These are phyloP conservation scores for Thalassiosira hispida DNA, from an alignment of 352 stramenopile genomes.

Conservation along the genomic window DNA sequence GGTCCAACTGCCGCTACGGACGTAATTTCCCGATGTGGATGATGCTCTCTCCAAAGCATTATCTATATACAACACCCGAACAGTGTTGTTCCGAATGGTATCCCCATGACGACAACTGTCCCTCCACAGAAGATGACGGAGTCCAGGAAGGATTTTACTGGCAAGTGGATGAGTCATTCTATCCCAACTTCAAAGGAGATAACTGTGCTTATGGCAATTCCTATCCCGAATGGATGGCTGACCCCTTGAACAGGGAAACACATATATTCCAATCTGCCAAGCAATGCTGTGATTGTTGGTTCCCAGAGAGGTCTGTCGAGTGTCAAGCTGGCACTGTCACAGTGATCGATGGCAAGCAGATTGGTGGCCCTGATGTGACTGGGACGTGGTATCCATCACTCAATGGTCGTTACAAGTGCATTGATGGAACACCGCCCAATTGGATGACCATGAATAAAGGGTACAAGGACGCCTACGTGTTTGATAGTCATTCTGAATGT, in stretches of 20 bases:
- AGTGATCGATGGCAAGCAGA: constrained; percentile 10
- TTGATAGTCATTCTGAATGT: constrained; percentile 34
- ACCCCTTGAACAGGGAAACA: constrained; percentile 12
- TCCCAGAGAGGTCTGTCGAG: not conserved
- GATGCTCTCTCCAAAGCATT: constrained; percentile 15
- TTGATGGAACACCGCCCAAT: constrained; percentile 14
- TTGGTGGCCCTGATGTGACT: not conserved
- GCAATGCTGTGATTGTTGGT: constrained; percentile 25
- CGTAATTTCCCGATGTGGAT: constrained; percentile 36
- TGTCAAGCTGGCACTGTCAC: constrained; percentile 17
- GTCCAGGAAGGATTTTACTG: constrained; percentile 29
- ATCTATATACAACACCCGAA: constrained; percentile 29
- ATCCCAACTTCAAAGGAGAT: constrained; percentile 24
- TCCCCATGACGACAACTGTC: not conserved
- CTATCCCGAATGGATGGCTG: constrained; percentile 33
- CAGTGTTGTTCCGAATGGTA: constrained; percentile 24
- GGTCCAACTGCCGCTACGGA: constrained; percentile 21
- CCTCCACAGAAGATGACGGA: constrained; percentile 13
- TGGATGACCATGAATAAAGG: constrained; percentile 19
- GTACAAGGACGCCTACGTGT: constrained; percentile 12
- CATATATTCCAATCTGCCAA: constrained; percentile 17
- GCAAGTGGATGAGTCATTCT: constrained; percentile 14
- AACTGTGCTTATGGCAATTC: constrained; percentile 12
- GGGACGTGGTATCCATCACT: constrained; percentile 27
- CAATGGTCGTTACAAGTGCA: constrained; percentile 14